A percentile compares a stretch with the other conserved stretches of the same genome.
Evolutionary conservation across 2,329 filamentous ascomycete genomes (phyloP).

Genomic region (Phyllosticta citribraziliensis): DNA sequence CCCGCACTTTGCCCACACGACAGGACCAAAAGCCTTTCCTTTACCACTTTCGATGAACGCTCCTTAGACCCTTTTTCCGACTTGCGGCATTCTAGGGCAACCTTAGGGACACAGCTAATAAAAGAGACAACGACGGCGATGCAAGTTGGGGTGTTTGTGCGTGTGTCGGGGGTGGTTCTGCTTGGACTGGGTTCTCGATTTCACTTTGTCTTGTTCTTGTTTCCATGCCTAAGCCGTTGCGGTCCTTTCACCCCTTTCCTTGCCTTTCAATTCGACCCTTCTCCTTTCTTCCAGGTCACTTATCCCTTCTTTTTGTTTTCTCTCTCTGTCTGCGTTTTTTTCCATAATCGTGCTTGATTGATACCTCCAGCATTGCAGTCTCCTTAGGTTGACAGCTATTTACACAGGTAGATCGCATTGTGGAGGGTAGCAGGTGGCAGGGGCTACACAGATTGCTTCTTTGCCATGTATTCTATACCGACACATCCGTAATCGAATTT

Average conservation of each 20-base stretch:
- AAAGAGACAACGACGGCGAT: slow-evolving; percentile 18
- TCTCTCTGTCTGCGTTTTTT: slow-evolving; percentile 22
- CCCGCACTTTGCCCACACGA: slow-evolving; percentile 1
- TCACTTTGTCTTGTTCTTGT: slow-evolving; percentile 6
- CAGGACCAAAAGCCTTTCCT: slow-evolving; percentile 21
- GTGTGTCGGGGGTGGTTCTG: slow-evolving; percentile 8
- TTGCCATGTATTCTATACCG: slow-evolving; percentile 32
- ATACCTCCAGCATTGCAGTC: slow-evolving; percentile 36
- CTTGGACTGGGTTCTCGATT: slow-evolving; percentile 10
- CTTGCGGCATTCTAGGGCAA: slow-evolving; percentile 29
- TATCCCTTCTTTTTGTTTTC: slow-evolving; percentile 21
- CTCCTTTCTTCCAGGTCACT: slow-evolving; percentile 17
- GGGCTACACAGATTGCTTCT: slow-evolving; percentile 23
- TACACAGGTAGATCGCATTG: slow-evolving; percentile 13
- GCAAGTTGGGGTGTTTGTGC: slow-evolving; percentile 17
- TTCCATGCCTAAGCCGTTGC: slow-evolving; percentile 3
- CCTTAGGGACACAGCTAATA: slow-evolving; percentile 24
- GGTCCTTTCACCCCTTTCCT: slow-evolving; percentile 2
- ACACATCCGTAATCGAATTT: slow-evolving; percentile 23
- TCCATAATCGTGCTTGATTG: slow-evolving; percentile 25
- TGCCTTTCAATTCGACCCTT: slow-evolving; percentile 14
- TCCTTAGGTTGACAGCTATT: slow-evolving; percentile 18
- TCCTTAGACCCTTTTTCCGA: slow-evolving; percentile 28
- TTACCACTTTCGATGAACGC: slow-evolving; percentile 21
- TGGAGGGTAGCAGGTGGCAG: slow-evolving; percentile 17